Evolutionary conservation across 2,329 filamentous ascomycete genomes (phyloP), one percentile per base, ranked within the genome.

Genomic region (Trichoderma brevicompactum): DNA sequence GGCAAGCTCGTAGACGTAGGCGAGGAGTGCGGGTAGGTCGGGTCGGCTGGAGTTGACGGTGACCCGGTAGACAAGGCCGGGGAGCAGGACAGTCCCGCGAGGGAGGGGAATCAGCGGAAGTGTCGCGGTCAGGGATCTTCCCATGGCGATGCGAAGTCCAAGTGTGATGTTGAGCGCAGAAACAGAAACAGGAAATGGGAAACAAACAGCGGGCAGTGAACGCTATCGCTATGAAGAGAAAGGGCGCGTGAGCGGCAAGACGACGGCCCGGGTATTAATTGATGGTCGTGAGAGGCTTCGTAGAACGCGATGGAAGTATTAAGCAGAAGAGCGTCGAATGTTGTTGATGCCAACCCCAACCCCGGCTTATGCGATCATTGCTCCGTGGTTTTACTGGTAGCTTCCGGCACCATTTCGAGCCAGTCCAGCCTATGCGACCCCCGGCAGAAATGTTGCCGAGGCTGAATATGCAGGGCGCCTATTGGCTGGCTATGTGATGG

Each of bases 11-110:
- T 96, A 94, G 67, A 97, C 87, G 71, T 90, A 89, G 19, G 93
- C 91, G 65, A 99, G 87, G 50, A 98, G 86, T 58, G 94, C 91
- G 61, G 92, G 90, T 70, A 98, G 90, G 78, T 98, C 95, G 70
- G 92, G 88, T 59, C 94, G 92, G 77, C 89, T 84, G 43, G 84
- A 89, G 46, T 89, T 87, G 60, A 97, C 89, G 63, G 92, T 88
- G 69, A 98, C 91, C 71, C 94, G 90, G 71, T 96, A 86, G 58
- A 94, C 88, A 65, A 94, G 88, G 68, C 93, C 92, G 4, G 95
- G 95, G 9, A 97, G 86, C 46, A 98, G 87, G 70, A 97, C 91
- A 68, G 88, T 86, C 69, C 90, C 91, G 73, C 89, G 88, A 61
- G 92, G 87, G 49, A 98, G 86, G 43, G 93, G 92, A 70, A 98